Evolutionary conservation across 2,329 filamentous ascomycete genomes (phyloP).

Genomic region (Fusarium pseudocircinatum): DNA sequence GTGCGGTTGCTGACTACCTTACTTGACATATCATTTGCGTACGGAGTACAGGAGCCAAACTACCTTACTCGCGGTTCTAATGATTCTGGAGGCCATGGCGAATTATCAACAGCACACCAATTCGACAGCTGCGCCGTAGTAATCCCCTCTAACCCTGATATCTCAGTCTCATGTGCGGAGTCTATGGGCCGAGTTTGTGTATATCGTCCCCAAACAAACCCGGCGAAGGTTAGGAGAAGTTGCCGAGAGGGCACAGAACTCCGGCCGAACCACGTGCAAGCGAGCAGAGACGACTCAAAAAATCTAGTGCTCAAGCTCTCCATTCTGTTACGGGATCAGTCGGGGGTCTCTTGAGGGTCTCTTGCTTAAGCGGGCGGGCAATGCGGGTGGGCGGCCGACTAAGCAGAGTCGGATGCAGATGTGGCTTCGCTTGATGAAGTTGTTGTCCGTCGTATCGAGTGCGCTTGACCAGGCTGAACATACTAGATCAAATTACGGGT

Average conservation of each 20-base stretch:
- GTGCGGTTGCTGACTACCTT: conserved; percentile 10
- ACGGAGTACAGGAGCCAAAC: background rate
- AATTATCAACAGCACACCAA: conserved; percentile 5
- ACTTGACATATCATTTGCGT: conserved; percentile 4
- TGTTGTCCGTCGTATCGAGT: conserved; percentile 13
- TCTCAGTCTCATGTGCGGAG: background rate
- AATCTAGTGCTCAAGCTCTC: background rate
- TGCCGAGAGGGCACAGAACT: background rate
- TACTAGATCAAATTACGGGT: conserved; percentile 7
- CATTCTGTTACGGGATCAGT: background rate
- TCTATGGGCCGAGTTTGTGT: background rate
- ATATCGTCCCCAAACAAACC: background rate
- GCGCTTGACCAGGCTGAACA: conserved; percentile 9
- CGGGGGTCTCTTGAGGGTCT: conserved; percentile 6
- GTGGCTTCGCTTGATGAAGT: conserved; percentile 16
- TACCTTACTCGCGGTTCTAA: background rate
- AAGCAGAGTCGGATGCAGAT: conserved; percentile 35
- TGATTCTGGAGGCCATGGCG: background rate
- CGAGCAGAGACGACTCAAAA: conserved; percentile 7
- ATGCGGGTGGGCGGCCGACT: conserved; percentile 39
- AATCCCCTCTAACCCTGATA: background rate
- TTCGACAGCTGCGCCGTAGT: background rate
- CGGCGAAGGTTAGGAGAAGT: background rate
- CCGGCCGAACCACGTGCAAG: conserved; percentile 5
- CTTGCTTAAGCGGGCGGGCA: conserved; percentile 14